phyloP scores from a whole-genome alignment of 2,329 filamentous ascomycete species.

The Gaeumannomyces sp. region DNA sequence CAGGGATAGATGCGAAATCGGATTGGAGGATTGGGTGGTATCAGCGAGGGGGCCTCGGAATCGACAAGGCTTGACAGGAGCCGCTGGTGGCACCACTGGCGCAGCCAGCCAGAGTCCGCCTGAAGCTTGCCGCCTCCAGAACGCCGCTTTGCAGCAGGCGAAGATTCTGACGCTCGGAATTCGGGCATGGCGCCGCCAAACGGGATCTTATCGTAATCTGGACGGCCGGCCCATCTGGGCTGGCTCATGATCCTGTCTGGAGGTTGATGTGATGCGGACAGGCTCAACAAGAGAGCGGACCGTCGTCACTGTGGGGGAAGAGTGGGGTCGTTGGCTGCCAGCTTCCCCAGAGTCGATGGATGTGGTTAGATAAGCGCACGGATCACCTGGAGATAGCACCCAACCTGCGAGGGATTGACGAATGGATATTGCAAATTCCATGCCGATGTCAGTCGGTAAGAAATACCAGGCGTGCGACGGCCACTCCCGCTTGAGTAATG shows the following conservation, averaged over 20 bases:
- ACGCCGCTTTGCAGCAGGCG: too few relatives aligned
- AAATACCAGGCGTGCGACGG: too few relatives aligned
- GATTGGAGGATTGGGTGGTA: background rate
- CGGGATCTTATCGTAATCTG: too few relatives aligned
- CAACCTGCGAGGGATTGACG: background rate
- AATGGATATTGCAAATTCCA: background rate
- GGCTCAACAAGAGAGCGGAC: too few relatives aligned
- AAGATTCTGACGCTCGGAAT: background rate
- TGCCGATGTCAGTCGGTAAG: too few relatives aligned
- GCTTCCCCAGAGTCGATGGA: background rate
- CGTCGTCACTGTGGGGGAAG: background rate
- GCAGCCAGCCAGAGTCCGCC: too few relatives aligned
- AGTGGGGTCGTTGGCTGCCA: background rate
- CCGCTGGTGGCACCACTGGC: too few relatives aligned
- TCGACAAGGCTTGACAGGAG: background rate
- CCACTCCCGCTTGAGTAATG: too few relatives aligned
- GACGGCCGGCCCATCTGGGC: too few relatives aligned
- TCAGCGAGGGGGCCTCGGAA: background rate
- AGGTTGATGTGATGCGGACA: too few relatives aligned
- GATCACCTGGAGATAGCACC: background rate
- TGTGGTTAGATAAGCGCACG: background rate
- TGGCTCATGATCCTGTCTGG: too few relatives aligned
- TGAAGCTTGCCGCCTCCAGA: background rate
- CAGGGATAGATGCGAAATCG: background rate
- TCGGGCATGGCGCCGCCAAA: too few relatives aligned